These are phyloP conservation scores for Neoascochyta sp. DNA, from an alignment of 2,329 filamentous ascomycete species.

Conservation along the genomic window DNA sequence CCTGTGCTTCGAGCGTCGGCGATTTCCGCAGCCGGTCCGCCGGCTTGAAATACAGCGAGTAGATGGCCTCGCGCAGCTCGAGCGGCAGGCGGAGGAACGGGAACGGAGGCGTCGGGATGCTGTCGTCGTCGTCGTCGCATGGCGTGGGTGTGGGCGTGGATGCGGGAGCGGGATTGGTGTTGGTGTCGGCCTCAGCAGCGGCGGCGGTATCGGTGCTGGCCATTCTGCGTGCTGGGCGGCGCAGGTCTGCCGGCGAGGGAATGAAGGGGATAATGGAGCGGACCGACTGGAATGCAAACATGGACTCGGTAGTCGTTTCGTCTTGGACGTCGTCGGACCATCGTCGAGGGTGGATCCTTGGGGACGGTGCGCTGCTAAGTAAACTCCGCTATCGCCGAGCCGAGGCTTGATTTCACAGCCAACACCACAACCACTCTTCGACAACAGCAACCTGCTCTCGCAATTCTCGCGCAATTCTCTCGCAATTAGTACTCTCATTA, in stretches of 20 bases:
- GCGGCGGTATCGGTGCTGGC: conserved; percentile 2
- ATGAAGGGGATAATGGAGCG: too few species aligned
- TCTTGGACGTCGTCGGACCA: too few species aligned
- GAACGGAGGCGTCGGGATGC: conserved; percentile 11
- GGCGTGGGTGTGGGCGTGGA: not conserved
- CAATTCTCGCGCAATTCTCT: too few species aligned
- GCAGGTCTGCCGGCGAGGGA: conserved; percentile 1
- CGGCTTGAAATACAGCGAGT: conserved; percentile 29
- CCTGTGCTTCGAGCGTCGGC: conserved; percentile 8
- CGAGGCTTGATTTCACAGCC: too few species aligned
- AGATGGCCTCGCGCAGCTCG: conserved; percentile 33
- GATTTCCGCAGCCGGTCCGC: conserved; percentile 15
- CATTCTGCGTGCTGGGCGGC: not conserved
- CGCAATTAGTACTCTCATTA: too few species aligned
- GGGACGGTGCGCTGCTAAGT: too few species aligned
- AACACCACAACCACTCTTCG: too few species aligned
- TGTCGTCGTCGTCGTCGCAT: not conserved
- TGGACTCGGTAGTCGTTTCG: too few species aligned
- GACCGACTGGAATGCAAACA: conserved; percentile 8
- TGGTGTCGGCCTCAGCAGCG: not conserved
- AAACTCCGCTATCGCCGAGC: too few species aligned
- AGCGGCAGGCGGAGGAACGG: conserved; percentile 30
- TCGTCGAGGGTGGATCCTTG: too few species aligned
- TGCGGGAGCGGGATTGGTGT: not conserved
- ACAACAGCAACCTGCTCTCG: too few species aligned